Conservation (phyloP, 2,329 filamentous ascomycete species). For the Apiospora malaysiana region DNA sequence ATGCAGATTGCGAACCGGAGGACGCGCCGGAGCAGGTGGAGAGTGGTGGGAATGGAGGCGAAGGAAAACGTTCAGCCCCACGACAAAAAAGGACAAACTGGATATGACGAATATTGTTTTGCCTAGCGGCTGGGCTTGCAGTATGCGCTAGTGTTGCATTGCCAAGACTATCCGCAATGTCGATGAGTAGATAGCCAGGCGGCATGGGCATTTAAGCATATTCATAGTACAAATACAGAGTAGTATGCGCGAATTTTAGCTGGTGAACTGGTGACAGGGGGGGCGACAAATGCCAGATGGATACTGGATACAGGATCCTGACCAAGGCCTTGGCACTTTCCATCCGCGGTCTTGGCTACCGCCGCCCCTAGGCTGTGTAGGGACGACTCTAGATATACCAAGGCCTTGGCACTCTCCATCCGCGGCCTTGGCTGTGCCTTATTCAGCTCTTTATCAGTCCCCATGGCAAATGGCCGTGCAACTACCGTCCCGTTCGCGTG, state of each 20-base stretch:
- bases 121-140: neutral
- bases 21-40: neutral
- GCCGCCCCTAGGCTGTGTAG: too few relatives aligned
- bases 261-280: neutral
- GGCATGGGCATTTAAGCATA: neutral
- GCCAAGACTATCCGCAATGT: neutral
- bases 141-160: neutral
- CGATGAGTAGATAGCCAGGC: neutral
- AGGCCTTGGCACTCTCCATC: conserved; percentile 4
- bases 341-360: neutral
- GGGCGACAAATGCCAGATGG: neutral
- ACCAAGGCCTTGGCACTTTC: conserved; percentile 9
- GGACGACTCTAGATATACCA: neutral
- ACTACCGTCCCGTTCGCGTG: neutral
- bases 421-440: neutral
- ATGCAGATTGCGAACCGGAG: conserved; percentile 12
- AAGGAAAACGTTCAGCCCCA: neutral
- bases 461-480: neutral
- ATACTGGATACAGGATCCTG: too few relatives aligned
- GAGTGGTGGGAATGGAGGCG: neutral
- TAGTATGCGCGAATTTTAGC: conserved; percentile 2
- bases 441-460: neutral
- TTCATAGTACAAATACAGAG: neutral
- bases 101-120: neutral
- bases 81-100: neutral